These are phyloP conservation scores for Aspergillus viridinutans DNA, from an alignment of 2,329 filamentous ascomycete genomes.

Conservation along the genomic window DNA sequence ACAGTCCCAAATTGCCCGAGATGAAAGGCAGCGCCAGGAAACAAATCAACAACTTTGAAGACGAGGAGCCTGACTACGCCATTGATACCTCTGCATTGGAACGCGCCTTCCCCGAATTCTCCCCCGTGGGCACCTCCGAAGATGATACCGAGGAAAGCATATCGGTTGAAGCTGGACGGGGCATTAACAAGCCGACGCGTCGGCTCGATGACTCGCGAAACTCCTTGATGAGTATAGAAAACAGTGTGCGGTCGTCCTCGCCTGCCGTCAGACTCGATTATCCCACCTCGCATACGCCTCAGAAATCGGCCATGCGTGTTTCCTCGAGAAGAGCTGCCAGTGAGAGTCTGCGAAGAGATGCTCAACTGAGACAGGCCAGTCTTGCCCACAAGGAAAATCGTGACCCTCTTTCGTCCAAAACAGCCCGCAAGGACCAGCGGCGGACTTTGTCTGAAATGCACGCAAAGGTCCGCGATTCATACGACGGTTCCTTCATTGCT, in stretches of 20 bases:
- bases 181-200: slow-evolving; percentile 35
- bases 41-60: slow-evolving; percentile 6
- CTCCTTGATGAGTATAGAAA: slow-evolving; percentile 46
- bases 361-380: slow-evolving; percentile 38
- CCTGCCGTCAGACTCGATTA: slow-evolving; percentile 38
- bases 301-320: slow-evolving; percentile 28
- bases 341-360: slow-evolving; percentile 40
- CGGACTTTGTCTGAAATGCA: slow-evolving; percentile 55
- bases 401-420: slow-evolving; percentile 34
- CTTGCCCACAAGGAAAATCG: slow-evolving; percentile 40
- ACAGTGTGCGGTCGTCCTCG: slow-evolving; percentile 40
- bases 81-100: slow-evolving; percentile 46
- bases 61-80: slow-evolving; percentile 40
- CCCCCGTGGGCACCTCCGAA: slow-evolving; percentile 38
- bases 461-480: slow-evolving; percentile 49
- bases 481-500: slow-evolving; percentile 49
- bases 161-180: slow-evolving; percentile 57
- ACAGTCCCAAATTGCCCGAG: slow-evolving; percentile 22
- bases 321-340: slow-evolving; percentile 27
- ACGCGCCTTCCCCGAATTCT: slow-evolving; percentile 47
- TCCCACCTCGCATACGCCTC: slow-evolving; percentile 32
- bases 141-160: slow-evolving; percentile 45
- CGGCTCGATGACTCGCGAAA: slow-evolving; percentile 49
- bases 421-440: slow-evolving; percentile 35
- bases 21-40: slow-evolving; percentile 19